phyloP scores from a whole-genome alignment of 768 basidiomycete species.

The Agaricus blazei region DNA sequence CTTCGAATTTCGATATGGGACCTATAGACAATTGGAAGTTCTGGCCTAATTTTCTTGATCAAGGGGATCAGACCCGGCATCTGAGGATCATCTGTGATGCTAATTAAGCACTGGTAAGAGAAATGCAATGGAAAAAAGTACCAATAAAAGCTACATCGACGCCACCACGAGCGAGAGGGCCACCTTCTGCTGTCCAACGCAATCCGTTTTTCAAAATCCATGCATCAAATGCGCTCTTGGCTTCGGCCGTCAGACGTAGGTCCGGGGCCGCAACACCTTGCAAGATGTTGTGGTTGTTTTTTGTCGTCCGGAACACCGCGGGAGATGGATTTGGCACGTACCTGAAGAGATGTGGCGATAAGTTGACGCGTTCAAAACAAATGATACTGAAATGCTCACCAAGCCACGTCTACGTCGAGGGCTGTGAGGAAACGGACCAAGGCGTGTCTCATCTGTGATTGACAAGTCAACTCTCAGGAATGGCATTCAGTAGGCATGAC shows the following conservation, averaged over 20 bases:
- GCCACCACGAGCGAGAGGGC: constrained; percentile 77
- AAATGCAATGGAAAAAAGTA: constrained; percentile 20
- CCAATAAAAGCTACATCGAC: constrained; percentile 90
- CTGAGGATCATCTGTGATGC: constrained; percentile 67
- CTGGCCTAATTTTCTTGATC: constrained; percentile 80
- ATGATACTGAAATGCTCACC: constrained; percentile 39
- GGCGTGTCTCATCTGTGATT: constrained; percentile 82
- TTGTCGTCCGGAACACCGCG: constrained; percentile 86
- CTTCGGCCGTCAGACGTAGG: constrained; percentile 71
- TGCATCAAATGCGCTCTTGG: constrained; percentile 74
- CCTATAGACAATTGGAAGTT: constrained; percentile 86
- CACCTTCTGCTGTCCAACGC: constrained; percentile 83
- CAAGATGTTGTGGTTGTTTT: constrained; percentile 93
- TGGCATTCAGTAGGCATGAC: constrained; percentile 14
- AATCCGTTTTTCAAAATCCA: constrained; percentile 91
- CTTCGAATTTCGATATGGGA: constrained; percentile 94
- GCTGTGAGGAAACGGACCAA: constrained; percentile 79
- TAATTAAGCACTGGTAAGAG: background rate
- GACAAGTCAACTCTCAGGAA: constrained; percentile 15
- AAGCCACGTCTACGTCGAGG: constrained; percentile 77
- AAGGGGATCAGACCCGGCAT: constrained; percentile 93
- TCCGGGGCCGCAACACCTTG: constrained; percentile 86
- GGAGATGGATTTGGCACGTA: constrained; percentile 89
- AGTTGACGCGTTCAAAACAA: background rate
- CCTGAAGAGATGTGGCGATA: constrained; percentile 30